These are phyloP conservation scores for Aspergillus sp. DNA, from an alignment of 2,329 filamentous ascomycete genomes.

Conservation along the genomic window DNA sequence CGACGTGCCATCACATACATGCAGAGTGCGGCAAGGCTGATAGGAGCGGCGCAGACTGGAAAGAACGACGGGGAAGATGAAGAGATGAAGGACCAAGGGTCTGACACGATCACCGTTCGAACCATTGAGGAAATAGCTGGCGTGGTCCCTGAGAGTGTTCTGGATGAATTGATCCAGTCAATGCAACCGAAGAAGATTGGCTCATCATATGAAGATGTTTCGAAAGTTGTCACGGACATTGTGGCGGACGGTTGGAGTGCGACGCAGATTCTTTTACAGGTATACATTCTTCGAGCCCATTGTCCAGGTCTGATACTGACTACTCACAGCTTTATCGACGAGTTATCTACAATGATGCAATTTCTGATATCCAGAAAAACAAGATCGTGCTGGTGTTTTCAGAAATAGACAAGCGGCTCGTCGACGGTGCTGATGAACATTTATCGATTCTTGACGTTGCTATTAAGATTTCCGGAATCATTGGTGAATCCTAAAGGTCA, in stretches of 20 bases:
- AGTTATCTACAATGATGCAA: conserved; percentile 78
- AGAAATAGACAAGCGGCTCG: conserved; percentile 87
- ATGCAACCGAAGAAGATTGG: conserved; percentile 70
- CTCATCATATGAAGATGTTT: conserved; percentile 69
- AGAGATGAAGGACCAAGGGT: conserved; percentile 58
- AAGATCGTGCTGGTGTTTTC: conserved; percentile 87
- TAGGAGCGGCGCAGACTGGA: conserved; percentile 61
- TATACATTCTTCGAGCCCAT: conserved; percentile 37
- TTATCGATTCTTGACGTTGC: conserved; percentile 83
- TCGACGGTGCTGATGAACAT: conserved; percentile 95
- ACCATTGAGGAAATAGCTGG: conserved; percentile 94
- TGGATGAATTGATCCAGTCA: conserved; percentile 68
- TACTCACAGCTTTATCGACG: conserved; percentile 62
- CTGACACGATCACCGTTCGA: conserved; percentile 65
- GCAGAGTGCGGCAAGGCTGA: conserved; percentile 87
- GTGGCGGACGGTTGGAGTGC: conserved; percentile 98
- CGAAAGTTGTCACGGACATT: conserved; percentile 81
- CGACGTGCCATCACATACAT: conserved; percentile 94
- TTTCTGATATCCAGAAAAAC: conserved; percentile 84
- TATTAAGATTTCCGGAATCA: conserved; percentile 73
- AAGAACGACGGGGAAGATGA: conserved; percentile 53
- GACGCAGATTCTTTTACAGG: conserved; percentile 79
- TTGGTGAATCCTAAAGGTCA: conserved; percentile 42
- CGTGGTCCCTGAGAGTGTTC: conserved; percentile 76
- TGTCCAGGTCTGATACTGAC: conserved; percentile 10